Conservation (phyloP, 371 early-diverging fungal species). For the Nosema bombycis region DNA sequence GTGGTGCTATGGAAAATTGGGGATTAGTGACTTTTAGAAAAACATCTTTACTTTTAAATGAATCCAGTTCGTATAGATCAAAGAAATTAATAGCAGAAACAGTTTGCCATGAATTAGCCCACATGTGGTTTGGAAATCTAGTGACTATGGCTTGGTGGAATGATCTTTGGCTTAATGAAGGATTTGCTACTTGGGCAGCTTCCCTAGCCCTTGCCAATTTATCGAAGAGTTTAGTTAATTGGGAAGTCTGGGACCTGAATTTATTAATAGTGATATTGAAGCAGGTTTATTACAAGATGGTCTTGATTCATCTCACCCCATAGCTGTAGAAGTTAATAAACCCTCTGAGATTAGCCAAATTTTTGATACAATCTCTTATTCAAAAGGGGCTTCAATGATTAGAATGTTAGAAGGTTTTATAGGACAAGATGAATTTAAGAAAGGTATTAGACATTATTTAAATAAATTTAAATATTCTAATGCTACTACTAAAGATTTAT, state of each 20-base stretch:
- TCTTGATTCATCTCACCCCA: conserved; percentile 77
- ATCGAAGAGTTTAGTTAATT: conserved; percentile 67
- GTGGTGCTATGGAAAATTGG: conserved; percentile 81
- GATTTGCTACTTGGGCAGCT: conserved; percentile 86
- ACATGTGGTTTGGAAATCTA: conserved; percentile 90
- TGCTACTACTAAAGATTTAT: conserved; percentile 76
- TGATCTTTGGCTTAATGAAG: conserved; percentile 88
- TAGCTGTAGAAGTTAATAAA: conserved; percentile 75
- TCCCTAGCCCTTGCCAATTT: conserved; percentile 72
- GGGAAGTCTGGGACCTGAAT: conserved; percentile 66
- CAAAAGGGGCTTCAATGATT: conserved; percentile 80
- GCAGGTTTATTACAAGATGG: conserved; percentile 72
- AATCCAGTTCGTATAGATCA: conserved; percentile 67
- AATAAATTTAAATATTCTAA: conserved; percentile 73
- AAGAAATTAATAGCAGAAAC: conserved; percentile 75
- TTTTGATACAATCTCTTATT: conserved; percentile 73
- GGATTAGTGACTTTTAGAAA: conserved; percentile 80
- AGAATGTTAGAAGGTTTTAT: conserved; percentile 78
- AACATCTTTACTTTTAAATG: conserved; percentile 70
- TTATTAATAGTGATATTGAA: conserved; percentile 70
- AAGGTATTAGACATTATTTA: conserved; percentile 74
- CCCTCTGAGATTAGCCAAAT: conserved; percentile 73
- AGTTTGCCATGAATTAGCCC: conserved; percentile 83
- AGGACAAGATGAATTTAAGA: conserved; percentile 67
- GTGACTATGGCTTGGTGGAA: conserved; percentile 81